These are phyloP conservation scores for Botryotinia calthae DNA, from an alignment of 2,329 filamentous ascomycete species.

Conservation along the genomic window DNA sequence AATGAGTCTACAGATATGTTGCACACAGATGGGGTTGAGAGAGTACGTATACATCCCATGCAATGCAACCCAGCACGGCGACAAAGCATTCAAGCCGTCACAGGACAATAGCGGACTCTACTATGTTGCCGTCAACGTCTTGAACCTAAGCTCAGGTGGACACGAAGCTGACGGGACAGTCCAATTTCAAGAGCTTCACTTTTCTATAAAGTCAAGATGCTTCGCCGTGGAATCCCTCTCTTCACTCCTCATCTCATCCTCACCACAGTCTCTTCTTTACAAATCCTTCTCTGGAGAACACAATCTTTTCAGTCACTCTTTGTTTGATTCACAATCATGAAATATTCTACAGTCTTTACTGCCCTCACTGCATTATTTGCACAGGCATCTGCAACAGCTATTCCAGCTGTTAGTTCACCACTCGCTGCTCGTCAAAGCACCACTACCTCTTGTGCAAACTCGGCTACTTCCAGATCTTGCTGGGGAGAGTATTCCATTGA, in stretches of 20 bases:
- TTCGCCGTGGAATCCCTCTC: conserved; percentile 4
- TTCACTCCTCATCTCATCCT: conserved; percentile 3
- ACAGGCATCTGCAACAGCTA: conserved; percentile 28
- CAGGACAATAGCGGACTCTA: background rate
- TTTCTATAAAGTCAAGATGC: conserved; percentile 2
- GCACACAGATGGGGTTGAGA: background rate
- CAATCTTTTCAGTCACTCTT: background rate
- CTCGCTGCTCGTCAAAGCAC: conserved; percentile 21
- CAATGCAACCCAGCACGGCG: background rate
- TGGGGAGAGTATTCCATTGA: conserved; percentile 38
- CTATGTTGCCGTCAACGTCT: background rate
- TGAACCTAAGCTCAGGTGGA: background rate
- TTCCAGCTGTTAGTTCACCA: conserved; percentile 26
- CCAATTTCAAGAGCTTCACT: background rate
- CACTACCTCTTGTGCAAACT: conserved; percentile 31
- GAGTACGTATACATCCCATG: conserved; percentile 2
- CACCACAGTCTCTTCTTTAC: background rate
- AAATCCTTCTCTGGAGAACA: background rate
- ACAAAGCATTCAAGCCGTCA: background rate
- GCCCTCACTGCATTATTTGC: conserved; percentile 26
- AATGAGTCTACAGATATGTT: background rate
- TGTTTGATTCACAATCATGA: conserved; percentile 28
- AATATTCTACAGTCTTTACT: conserved; percentile 30
- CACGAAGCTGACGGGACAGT: background rate
- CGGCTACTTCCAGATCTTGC: conserved; percentile 36